phyloP scores from a whole-genome alignment of 768 basidiomycete genomes.

The Trametes cubensis region DNA sequence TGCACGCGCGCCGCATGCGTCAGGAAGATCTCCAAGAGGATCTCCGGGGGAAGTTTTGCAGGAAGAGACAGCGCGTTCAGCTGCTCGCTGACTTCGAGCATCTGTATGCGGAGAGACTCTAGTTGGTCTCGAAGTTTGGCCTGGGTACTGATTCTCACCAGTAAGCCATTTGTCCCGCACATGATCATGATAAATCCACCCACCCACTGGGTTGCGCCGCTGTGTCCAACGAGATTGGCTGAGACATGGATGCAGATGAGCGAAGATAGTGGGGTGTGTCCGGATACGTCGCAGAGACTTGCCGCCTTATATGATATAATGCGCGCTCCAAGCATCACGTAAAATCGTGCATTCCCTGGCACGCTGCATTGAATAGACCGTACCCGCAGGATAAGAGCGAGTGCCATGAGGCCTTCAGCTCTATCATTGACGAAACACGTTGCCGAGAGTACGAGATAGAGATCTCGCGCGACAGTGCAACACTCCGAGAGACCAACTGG shows the following conservation, averaged over 20 bases:
- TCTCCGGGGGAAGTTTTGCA: slow-evolving; percentile 5
- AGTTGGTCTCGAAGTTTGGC: neutral
- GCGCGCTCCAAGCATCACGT: neutral
- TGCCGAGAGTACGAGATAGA: no score
- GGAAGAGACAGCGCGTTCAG: slow-evolving; percentile 1
- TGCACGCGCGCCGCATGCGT: slow-evolving; percentile 5
- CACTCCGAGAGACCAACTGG: no score
- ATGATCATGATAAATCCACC: neutral
- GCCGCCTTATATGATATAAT: no score
- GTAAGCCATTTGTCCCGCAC: neutral
- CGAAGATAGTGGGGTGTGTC: neutral
- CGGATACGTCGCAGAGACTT: no score
- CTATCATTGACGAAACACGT: no score
- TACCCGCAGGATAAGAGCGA: no score
- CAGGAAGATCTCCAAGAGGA: slow-evolving; percentile 9
- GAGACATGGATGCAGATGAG: neutral
- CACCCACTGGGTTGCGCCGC: neutral
- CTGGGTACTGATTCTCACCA: neutral
- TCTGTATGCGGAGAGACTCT: neutral
- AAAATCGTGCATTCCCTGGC: neutral
- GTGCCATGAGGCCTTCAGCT: no score
- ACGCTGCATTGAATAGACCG: neutral
- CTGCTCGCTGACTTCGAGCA: neutral
- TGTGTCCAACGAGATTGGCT: neutral
- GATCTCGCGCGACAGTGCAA: no score